Percentiles rank a stretch among this genome's conserved stretches.
Conservation (phyloP, 2,329 filamentous ascomycete genomes). For the Curvularia lunata region DNA sequence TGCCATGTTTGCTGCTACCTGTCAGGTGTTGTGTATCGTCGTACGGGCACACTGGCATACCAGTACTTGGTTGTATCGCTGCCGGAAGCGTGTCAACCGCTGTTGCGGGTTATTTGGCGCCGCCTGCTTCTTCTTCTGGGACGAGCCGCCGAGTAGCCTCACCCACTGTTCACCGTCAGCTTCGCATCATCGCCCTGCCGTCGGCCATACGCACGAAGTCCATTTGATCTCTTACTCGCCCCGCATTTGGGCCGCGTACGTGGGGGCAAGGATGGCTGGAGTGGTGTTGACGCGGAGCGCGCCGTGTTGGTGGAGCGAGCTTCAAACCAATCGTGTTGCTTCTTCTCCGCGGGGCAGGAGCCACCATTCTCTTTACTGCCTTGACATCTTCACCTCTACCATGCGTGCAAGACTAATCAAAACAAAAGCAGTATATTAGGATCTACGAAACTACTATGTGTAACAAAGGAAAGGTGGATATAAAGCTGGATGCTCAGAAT, state of each 20-base stretch:
- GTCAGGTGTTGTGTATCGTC: slow-evolving; percentile 19
- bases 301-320: slow-evolving; percentile 18
- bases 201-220: slow-evolving; percentile 31
- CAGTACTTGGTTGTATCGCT: slow-evolving; percentile 65
- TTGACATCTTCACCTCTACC: not conserved
- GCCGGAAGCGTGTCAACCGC: slow-evolving; percentile 66
- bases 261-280: slow-evolving; percentile 24
- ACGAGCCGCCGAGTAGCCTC: slow-evolving; percentile 65
- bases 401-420: not conserved
- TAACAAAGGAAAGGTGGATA: not conserved
- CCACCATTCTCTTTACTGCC: not conserved
- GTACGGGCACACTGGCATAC: slow-evolving; percentile 40
- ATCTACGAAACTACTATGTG: not conserved
- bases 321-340: slow-evolving; percentile 20
- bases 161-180: slow-evolving; percentile 58
- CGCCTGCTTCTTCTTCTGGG: slow-evolving; percentile 59
- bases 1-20: slow-evolving; percentile 64
- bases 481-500: not conserved
- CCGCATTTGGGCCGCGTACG: slow-evolving; percentile 33
- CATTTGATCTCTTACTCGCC: slow-evolving; percentile 33
- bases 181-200: not conserved
- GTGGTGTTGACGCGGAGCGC: slow-evolving; percentile 24
- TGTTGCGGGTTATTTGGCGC: slow-evolving; percentile 63
- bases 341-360: slow-evolving; percentile 12
- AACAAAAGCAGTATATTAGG: not conserved